Conservation (phyloP, 805 yeast species). For the Cyberlindnera mycetangii region DNA sequence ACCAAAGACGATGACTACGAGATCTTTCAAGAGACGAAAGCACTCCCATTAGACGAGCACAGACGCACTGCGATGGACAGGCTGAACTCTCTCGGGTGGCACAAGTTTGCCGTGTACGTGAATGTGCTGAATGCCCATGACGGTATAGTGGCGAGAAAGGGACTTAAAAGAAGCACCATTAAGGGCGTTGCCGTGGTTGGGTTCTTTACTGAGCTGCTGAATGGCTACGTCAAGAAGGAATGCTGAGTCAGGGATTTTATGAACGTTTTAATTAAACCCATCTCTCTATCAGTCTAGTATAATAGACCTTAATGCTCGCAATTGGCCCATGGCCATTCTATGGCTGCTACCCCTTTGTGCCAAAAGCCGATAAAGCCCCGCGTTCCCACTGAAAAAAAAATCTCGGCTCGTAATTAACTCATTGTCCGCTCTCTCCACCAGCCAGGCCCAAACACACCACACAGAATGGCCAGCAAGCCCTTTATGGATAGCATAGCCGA, state of each 20-base stretch:
- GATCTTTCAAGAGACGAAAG: constrained; percentile 19
- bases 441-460: background rate
- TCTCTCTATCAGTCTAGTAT: too few species aligned
- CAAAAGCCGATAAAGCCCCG: too few species aligned
- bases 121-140: constrained; percentile 82
- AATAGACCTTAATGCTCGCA: too few species aligned
- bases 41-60: background rate
- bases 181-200: constrained; percentile 50
- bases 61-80: constrained; percentile 33
- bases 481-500: background rate
- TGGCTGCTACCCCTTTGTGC: too few species aligned
- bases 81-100: constrained; percentile 68
- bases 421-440: too few species aligned
- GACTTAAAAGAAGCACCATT: constrained; percentile 46
- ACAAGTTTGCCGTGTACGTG: constrained; percentile 70
- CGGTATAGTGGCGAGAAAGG: constrained; percentile 77
- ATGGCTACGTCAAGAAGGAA: constrained; percentile 18
- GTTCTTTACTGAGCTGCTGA: constrained; percentile 39
- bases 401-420: too few species aligned
- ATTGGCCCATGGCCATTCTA: too few species aligned
- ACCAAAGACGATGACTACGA: constrained; percentile 16
- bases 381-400: too few species aligned
- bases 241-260: too few species aligned
- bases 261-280: too few species aligned
- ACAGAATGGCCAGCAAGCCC: background rate